These are phyloP conservation scores for Fusarium incarnatum DNA, from an alignment of 2,329 filamentous ascomycete species.

Conservation along the genomic window DNA sequence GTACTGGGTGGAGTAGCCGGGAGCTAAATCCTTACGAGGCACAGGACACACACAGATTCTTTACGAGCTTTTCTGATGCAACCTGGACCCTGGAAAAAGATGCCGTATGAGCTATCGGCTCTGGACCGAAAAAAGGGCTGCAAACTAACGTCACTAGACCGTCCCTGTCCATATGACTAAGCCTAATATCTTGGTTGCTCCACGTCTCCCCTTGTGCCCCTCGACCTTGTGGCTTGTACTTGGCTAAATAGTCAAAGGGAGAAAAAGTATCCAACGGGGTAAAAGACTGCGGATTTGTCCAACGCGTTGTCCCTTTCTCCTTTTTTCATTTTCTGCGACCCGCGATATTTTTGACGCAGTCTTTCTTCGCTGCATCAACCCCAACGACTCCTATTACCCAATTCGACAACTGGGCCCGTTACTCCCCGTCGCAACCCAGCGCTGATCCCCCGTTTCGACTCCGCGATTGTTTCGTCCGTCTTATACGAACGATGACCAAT, in stretches of 20 bases:
- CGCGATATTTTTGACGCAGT: background rate
- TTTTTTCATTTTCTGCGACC: conserved; percentile 9
- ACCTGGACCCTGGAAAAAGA: conserved; percentile 19
- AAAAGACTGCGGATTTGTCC: conserved; percentile 4
- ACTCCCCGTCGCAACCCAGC: conserved; percentile 27
- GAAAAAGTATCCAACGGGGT: conserved; percentile 28
- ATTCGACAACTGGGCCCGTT: conserved; percentile 18
- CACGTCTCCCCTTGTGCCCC: conserved; percentile 41
- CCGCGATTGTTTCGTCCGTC: conserved; percentile 46
- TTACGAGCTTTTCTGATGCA: conserved; percentile 26
- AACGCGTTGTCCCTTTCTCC: conserved; percentile 2
- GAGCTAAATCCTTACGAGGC: conserved; percentile 21
- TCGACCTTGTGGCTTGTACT: conserved; percentile 33
- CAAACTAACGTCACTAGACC: conserved; percentile 9
- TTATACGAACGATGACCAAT: conserved; percentile 74
- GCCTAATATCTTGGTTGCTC: conserved; percentile 29
- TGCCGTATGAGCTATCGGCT: conserved; percentile 11
- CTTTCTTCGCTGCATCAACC: conserved; percentile 5
- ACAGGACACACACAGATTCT: conserved; percentile 8
- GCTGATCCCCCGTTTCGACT: conserved; percentile 22
- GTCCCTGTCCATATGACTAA: conserved; percentile 36
- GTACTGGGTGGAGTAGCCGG: conserved; percentile 5
- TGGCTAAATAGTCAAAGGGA: conserved; percentile 34
- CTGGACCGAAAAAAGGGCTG: conserved; percentile 22
- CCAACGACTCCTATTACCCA: conserved; percentile 13